Base-by-base conservation (phyloP, 768 basidiomycete species). In the Ramaria rubella region DNA sequence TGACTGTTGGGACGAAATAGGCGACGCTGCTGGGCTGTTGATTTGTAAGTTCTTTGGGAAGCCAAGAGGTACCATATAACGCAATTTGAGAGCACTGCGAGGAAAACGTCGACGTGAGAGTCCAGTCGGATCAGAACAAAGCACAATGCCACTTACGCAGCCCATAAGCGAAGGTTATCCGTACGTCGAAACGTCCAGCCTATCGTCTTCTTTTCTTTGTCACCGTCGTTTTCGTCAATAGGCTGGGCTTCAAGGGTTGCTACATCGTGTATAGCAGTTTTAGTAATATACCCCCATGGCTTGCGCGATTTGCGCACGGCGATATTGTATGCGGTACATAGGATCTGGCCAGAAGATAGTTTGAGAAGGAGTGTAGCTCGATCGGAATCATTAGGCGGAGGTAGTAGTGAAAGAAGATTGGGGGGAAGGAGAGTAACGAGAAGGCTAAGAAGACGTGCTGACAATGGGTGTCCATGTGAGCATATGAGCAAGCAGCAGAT, bases 281-380 rank as follows among this genome's bases (percentile, higher is more conserved):
- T 70, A 59, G 79, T 87, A 56, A 94, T 86, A 69, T 85, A 94
- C 0, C 92, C 93, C 90, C 91, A 95, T 0, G 90, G 89, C 61
- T 86, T 82, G 46, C 81, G 81, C 7, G 90, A 92, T 58, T 82
- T 80, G 24, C 93, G 81, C 0, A 94, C 86, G 27, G 82, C 86
- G 11, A 79, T 69, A 68, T 94, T 95, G 72, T 92, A 93, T 0
- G 88, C 85, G 2, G 76, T 67, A 63, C 92, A 94, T 12, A 94
- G 78, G 8, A 90, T 69, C 63, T 91, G 87, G 0, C 93, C 92
- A 3, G 86, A 90, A 1, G 86, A 78, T 6, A 90, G 73, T 4
- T 74, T 75, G 2, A 71, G 67, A 2, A 89, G 74, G 61, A 90
- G 77, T 0, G 67, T 65, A 9, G 54, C 49, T 24, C 56, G 72